Percentiles rank a stretch among this genome's conserved stretches.
Conservation (phyloP, 352 stramenopile species). For the Ochromonadaceae sp. region DNA sequence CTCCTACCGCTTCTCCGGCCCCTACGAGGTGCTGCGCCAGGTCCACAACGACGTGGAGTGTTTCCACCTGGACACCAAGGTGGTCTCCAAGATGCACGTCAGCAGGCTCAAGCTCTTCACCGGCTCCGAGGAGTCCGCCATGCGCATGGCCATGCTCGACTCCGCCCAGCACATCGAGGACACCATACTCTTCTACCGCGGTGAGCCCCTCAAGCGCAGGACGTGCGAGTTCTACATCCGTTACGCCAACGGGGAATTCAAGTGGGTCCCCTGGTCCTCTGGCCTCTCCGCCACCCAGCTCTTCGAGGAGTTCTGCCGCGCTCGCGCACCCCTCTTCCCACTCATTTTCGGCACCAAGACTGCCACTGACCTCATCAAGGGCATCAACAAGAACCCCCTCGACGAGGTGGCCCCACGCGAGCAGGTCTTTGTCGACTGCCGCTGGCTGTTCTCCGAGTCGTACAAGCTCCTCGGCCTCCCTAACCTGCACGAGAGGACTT, state of each 20-base stretch:
- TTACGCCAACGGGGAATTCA: no score
- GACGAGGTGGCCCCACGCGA: no score
- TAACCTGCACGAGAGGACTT: no score
- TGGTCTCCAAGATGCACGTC: no score
- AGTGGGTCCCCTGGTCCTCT: no score
- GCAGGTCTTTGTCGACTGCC: no score
- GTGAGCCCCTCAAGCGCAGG: background rate
- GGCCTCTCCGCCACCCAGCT: background rate
- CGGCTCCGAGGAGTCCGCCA: background rate
- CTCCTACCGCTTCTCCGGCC: background rate
- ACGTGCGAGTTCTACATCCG: background rate
- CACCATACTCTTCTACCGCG: background rate
- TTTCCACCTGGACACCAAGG: no score
- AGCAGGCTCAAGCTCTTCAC: background rate
- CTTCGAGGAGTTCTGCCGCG: background rate
- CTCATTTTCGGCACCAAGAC: no score
- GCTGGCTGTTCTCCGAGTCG: no score
- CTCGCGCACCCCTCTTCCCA: background rate
- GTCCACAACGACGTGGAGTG: slow-evolving; percentile 10
- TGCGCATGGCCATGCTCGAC: background rate
- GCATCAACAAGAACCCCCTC: no score
- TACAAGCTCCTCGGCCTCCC: no score
- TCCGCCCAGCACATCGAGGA: background rate
- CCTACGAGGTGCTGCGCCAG: slow-evolving; percentile 3
- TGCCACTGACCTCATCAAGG: no score